phyloP scores from a whole-genome alignment of 306 rosid genomes.

The Quercus aquifolioides region DNA sequence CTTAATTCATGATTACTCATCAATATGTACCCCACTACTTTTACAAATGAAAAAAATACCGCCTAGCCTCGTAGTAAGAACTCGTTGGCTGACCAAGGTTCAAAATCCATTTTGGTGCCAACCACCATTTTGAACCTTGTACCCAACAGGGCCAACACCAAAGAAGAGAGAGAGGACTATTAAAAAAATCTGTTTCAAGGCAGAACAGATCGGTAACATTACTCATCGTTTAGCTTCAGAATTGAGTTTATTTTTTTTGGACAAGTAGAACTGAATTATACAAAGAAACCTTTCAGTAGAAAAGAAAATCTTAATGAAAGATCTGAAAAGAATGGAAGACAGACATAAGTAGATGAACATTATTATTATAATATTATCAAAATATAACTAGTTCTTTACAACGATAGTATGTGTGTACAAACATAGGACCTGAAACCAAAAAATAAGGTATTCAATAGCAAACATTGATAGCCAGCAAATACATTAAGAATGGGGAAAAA shows the following conservation, averaged over 20 bases:
- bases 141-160: not conserved
- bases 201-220: not conserved
- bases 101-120: not conserved
- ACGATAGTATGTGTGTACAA: not conserved
- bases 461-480: not conserved
- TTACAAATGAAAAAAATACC: not conserved
- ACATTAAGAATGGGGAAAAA: not conserved
- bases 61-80: not conserved
- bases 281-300: not conserved
- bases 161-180: not conserved
- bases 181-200: not conserved
- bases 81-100: not conserved
- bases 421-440: not conserved
- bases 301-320: not conserved
- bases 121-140: not conserved
- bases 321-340: not conserved
- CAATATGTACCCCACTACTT: not conserved
- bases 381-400: not conserved
- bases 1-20: not conserved
- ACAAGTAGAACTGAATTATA: not conserved
- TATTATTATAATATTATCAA: not conserved
- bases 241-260: not conserved
- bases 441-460: too few relatives aligned
- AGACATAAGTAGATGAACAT: not conserved
- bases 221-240: not conserved